Evolutionary conservation across 1,139 yeast genomes (phyloP).

Genomic region (Magnusiomyces paraingens): DNA sequence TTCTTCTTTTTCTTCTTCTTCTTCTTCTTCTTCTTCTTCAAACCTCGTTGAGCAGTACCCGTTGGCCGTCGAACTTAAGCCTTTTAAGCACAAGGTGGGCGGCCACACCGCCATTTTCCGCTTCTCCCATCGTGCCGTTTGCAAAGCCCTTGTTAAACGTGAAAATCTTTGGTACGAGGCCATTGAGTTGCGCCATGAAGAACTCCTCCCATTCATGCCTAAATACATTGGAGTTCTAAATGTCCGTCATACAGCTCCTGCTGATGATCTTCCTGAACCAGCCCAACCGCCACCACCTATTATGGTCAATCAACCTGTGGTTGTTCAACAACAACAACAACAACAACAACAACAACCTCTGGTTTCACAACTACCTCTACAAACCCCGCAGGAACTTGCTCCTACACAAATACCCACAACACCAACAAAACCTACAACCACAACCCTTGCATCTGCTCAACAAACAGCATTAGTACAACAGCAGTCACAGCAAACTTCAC

Average conservation of each 20-base stretch:
- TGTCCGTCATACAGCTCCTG: slow-evolving; percentile 62
- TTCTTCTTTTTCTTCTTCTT: no score
- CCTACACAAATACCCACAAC: no score
- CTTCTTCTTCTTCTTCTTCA: no score
- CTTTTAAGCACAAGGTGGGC: slow-evolving; percentile 89
- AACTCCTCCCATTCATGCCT: slow-evolving; percentile 80
- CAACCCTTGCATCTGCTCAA: no score
- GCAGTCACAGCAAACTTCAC: no score
- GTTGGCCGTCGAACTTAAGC: slow-evolving; percentile 69
- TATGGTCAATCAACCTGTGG: slow-evolving; percentile 26
- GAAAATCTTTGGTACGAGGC: slow-evolving; percentile 91
- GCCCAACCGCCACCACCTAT: slow-evolving; percentile 8
- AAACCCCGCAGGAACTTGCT: no score
- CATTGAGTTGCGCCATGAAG: slow-evolving; percentile 70
- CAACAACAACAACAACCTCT: neutral
- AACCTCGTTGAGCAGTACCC: slow-evolving; percentile 20
- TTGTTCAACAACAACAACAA: neutral
- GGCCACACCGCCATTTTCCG: slow-evolving; percentile 97
- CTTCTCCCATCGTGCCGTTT: slow-evolving; percentile 88
- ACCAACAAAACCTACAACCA: no score
- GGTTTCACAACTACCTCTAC: neutral
- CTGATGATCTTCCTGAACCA: slow-evolving; percentile 1
- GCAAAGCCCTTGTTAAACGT: slow-evolving; percentile 84
- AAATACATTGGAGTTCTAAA: slow-evolving; percentile 88
- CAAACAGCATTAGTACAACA: no score